These are phyloP conservation scores for Ambispora gerdemannii DNA, from an alignment of 192 early-diverging fungal species.

Conservation along the genomic window DNA sequence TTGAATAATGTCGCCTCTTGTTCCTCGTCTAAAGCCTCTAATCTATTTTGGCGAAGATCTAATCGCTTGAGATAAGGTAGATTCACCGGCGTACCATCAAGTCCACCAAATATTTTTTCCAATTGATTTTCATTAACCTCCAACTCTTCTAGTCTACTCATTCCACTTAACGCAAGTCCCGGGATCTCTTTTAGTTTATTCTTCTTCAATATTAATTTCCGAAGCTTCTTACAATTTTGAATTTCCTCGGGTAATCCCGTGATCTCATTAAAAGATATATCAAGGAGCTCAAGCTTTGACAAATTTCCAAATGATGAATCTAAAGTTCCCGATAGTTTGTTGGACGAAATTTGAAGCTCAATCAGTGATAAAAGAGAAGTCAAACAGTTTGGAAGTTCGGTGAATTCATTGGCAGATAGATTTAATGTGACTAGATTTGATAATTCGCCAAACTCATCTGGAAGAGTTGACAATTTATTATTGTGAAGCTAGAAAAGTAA, in stretches of 20 bases:
- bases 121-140: constrained; percentile 41
- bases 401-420: constrained; percentile 45
- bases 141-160: constrained; percentile 46
- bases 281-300: constrained; percentile 38
- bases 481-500: constrained; percentile 40
- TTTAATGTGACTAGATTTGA: constrained; percentile 39
- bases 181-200: constrained; percentile 42
- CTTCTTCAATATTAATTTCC: constrained; percentile 42
- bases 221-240: constrained; percentile 33
- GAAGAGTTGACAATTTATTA: constrained; percentile 45
- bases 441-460: constrained; percentile 38
- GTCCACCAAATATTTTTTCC: constrained; percentile 33
- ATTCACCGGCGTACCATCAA: constrained; percentile 11
- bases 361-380: constrained; percentile 33
- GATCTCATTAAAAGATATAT: constrained; percentile 41
- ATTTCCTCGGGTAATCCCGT: constrained; percentile 41
- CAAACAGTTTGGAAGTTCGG: constrained; percentile 39
- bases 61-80: constrained; percentile 32
- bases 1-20: constrained; percentile 28
- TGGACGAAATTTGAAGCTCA: constrained; percentile 40
- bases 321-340: constrained; percentile 37
- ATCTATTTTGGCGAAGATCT: constrained; percentile 33
- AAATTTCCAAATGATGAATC: constrained; percentile 36
- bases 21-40: constrained; percentile 32
- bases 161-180: constrained; percentile 34